Base-by-base conservation (phyloP, 345 rosid genomes). In the Zanthoxylum bungeanum region DNA sequence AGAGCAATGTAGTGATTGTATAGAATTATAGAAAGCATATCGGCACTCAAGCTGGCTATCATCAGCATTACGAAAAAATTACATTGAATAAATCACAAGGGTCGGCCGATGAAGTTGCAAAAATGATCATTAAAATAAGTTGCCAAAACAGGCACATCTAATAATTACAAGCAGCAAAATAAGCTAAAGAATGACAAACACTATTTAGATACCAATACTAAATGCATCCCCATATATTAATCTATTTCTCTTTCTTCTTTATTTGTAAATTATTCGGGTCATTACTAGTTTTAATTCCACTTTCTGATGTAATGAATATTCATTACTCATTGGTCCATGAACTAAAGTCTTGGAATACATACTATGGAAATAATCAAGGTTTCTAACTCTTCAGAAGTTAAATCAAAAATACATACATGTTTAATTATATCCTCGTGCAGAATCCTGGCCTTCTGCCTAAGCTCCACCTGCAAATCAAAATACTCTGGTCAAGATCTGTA, bases 381-480 rank as follows among this genome's bases (percentile, higher is more conserved):
- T 59, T 33, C 63, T 12, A 33, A 33, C 42, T 57, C 21, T 28
- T 30, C 34, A 33, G 8, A 24, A 1, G 36, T 25, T 12, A 25
- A 65, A 58, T 37, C 17, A 66, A 56, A 50, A 70, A 46, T 10
- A 73, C 87, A 31, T 78, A 84, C 93, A 57, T 82, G 74, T 57
- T 81, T 84, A 25, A 79, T 86, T 71, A 83, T 75, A 68, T 76
- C 81, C 75, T 81, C 86, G 40, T 88, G 93, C 53, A 86, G 83
- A 78, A 57, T 67, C 64, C 53, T 64, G 5, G 85, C 88, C 77
- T 83, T 88, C 75, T 84, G 74, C 62, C 39, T 67, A 56, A 88
- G 75, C 39, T 86, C 86, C 73, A 44, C 77, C 90, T 88, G 83
- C 58, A 75, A 77, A 67, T 60, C 67, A 21, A 59, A 44, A 36